Evolutionary conservation across 495 filamentous ascomycete species (phyloP).

Genomic region (Astrothelium subdiscretum): DNA sequence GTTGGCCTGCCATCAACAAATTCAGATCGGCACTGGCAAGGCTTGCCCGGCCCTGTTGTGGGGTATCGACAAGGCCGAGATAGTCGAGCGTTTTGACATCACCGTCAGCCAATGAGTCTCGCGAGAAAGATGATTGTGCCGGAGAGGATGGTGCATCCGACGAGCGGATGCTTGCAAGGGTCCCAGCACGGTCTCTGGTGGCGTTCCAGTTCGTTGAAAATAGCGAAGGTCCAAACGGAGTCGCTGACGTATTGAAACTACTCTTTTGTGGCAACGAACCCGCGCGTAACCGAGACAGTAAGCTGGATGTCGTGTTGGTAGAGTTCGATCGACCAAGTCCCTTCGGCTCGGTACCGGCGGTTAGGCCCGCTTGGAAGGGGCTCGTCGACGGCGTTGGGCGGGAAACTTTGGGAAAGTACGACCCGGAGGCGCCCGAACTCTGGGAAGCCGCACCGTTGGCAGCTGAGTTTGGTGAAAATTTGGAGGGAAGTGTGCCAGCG

Average conservation of each 20-base stretch:
- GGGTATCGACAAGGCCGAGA: constrained; percentile 87
- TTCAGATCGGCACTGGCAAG: constrained; percentile 51
- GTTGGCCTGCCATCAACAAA: constrained; percentile 34
- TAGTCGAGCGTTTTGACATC: constrained; percentile 95
- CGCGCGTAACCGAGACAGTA: constrained; percentile 79
- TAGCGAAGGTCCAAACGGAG: constrained; percentile 77
- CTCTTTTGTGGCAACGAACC: constrained; percentile 90
- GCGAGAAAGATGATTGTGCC: constrained; percentile 76
- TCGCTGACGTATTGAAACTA: constrained; percentile 47
- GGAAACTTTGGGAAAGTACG: neutral
- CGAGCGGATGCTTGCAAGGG: constrained; percentile 73
- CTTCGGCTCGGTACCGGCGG: constrained; percentile 50
- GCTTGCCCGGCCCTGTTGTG: constrained; percentile 63
- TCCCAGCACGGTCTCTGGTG: constrained; percentile 66
- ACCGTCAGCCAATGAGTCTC: constrained; percentile 73
- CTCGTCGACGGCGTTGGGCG: constrained; percentile 84
- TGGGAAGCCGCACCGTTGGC: constrained; percentile 32
- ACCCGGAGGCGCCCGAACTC: neutral
- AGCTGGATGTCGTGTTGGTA: constrained; percentile 35
- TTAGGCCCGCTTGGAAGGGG: constrained; percentile 72
- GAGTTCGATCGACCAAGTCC: constrained; percentile 7
- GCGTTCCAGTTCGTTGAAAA: constrained; percentile 79
- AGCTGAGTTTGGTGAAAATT: constrained; percentile 64
- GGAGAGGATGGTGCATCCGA: constrained; percentile 87
- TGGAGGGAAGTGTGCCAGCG: constrained; percentile 92